Conservation (phyloP, 352 stramenopile species). For the Phytopythium oedochilum region DNA sequence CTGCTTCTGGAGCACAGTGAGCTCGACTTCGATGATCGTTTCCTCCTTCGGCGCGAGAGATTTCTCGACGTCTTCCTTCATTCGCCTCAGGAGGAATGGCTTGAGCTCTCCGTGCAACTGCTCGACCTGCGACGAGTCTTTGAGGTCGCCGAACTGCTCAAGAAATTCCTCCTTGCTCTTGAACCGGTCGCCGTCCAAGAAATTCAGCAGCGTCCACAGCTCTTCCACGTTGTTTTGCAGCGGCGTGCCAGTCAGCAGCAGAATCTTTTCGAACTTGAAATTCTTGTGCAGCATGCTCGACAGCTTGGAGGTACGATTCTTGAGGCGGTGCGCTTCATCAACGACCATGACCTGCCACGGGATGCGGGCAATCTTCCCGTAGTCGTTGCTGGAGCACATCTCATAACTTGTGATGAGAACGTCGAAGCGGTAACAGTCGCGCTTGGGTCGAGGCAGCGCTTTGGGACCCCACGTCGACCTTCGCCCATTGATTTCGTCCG, state of each 20-base stretch:
- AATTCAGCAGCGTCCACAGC: slow-evolving; percentile 98
- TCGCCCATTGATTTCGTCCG: slow-evolving; percentile 24
- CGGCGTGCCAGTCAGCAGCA: slow-evolving; percentile 90
- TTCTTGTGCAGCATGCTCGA: slow-evolving; percentile 75
- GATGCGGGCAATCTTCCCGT: slow-evolving; percentile 90
- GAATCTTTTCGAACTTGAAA: slow-evolving; percentile 76
- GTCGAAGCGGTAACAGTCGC: slow-evolving; percentile 93
- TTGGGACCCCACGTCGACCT: background rate
- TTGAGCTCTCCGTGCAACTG: slow-evolving; percentile 86
- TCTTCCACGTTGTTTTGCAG: slow-evolving; percentile 90
- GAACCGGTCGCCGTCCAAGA: slow-evolving; percentile 95
- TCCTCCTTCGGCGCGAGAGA: slow-evolving; percentile 87
- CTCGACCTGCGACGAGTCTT: slow-evolving; percentile 80
- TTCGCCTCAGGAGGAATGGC: slow-evolving; percentile 77
- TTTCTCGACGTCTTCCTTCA: slow-evolving; percentile 91
- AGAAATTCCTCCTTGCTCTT: slow-evolving; percentile 92
- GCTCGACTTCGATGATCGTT: slow-evolving; percentile 89
- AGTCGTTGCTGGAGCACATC: slow-evolving; percentile 93
- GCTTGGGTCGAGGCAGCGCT: slow-evolving; percentile 21
- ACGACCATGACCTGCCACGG: slow-evolving; percentile 97
- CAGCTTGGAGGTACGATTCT: slow-evolving; percentile 98
- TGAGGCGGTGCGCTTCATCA: slow-evolving; percentile 99
- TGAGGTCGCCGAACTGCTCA: slow-evolving; percentile 93
- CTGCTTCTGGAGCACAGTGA: slow-evolving; percentile 89
- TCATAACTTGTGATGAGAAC: slow-evolving; percentile 99